Evolutionary conservation across 306 rosid species (phyloP).

Genomic region (Ceratonia siliqua): DNA sequence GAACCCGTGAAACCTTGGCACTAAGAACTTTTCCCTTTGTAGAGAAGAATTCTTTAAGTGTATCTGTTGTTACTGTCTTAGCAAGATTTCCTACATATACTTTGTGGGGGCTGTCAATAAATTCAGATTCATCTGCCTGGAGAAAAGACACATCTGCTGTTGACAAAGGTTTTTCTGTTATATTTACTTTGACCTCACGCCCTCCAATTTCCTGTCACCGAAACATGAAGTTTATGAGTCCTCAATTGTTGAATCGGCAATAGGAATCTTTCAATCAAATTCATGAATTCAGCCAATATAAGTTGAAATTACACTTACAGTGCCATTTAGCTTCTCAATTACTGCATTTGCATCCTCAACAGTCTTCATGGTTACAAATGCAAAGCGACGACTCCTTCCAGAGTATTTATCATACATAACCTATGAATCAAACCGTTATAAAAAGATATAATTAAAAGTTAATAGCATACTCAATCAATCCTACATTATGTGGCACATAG

Average conservation of each 20-base stretch:
- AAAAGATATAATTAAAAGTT: not conserved
- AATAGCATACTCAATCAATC: not conserved
- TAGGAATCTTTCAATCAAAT: not conserved
- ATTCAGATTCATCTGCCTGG: conserved; percentile 73
- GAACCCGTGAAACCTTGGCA: conserved; percentile 91
- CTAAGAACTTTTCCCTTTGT: conserved; percentile 77
- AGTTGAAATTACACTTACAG: conserved; percentile 64
- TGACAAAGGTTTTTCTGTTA: conserved; percentile 78
- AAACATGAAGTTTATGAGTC: conserved; percentile 27
- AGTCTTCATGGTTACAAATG: conserved; percentile 75
- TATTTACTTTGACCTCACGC: conserved; percentile 75
- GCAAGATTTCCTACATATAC: conserved; percentile 94
- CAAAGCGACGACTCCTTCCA: conserved; percentile 91
- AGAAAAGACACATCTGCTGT: conserved; percentile 45
- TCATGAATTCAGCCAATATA: not conserved
- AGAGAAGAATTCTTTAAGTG: conserved; percentile 66
- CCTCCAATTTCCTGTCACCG: conserved; percentile 76
- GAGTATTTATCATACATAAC: conserved; percentile 96
- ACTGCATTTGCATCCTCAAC: conserved; percentile 82
- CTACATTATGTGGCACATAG: not conserved
- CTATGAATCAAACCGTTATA: conserved; percentile 42
- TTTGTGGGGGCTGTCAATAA: conserved; percentile 85
- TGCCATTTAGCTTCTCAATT: conserved; percentile 84
- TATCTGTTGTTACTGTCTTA: conserved; percentile 71
- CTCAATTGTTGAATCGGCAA: not conserved